Evolutionary conservation across 1,139 yeast genomes (phyloP).

Genomic region (Scheffersomyces parashehatae): DNA sequence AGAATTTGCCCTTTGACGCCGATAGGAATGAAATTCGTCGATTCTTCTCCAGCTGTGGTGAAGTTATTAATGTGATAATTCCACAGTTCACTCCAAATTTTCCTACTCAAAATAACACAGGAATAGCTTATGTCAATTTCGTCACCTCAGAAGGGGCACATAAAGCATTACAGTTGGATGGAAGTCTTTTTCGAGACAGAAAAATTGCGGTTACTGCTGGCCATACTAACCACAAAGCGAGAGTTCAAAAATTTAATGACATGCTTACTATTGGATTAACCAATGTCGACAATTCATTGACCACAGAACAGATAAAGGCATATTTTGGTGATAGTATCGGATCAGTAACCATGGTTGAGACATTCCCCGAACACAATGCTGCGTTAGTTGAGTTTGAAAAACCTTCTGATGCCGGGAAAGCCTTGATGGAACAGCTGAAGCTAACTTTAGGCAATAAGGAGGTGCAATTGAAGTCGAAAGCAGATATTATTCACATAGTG

Average conservation of each 20-base stretch:
- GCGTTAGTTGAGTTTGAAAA: slow-evolving; percentile 56
- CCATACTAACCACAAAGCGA: slow-evolving; percentile 14
- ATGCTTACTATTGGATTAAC: slow-evolving; percentile 41
- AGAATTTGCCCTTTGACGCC: slow-evolving; percentile 47
- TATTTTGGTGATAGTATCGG: slow-evolving; percentile 36
- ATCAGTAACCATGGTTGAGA: slow-evolving; percentile 38
- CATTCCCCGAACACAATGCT: slow-evolving; percentile 49
- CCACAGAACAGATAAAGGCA: slow-evolving; percentile 38
- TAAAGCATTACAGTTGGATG: slow-evolving; percentile 41
- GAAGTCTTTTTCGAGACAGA: slow-evolving; percentile 39
- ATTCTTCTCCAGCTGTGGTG: slow-evolving; percentile 29
- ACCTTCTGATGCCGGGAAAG: slow-evolving; percentile 56
- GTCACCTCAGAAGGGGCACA: slow-evolving; percentile 35
- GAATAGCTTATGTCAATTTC: slow-evolving; percentile 60
- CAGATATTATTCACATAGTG: slow-evolving; percentile 23
- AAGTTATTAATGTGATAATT: slow-evolving; percentile 50
- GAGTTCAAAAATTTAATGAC: slow-evolving; percentile 20
- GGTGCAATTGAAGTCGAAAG: slow-evolving; percentile 38
- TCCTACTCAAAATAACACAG: slow-evolving; percentile 34
- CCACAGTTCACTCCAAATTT: slow-evolving; percentile 39
- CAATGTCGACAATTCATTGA: slow-evolving; percentile 49
- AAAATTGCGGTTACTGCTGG: slow-evolving; percentile 45
- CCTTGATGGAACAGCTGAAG: slow-evolving; percentile 52
- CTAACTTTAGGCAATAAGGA: slow-evolving; percentile 32
- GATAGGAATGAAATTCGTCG: slow-evolving; percentile 27